Evolutionary conservation across 805 yeast species (phyloP).

Genomic region (Candida glaebosa): DNA sequence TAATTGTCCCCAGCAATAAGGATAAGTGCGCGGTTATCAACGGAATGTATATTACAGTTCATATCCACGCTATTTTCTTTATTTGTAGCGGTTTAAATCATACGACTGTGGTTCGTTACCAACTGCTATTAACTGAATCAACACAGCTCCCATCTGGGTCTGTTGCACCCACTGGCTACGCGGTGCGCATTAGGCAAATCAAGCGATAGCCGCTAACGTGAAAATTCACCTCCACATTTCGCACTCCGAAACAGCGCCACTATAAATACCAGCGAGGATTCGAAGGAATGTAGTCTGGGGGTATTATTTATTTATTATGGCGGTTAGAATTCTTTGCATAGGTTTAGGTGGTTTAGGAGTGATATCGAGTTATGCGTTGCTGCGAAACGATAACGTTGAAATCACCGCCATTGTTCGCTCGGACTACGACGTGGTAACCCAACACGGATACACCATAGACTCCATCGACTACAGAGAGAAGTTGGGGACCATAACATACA

Average conservation of each 20-base stretch:
- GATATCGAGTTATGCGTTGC: constrained; percentile 27
- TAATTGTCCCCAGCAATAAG: not conserved
- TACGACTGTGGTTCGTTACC: too few relatives aligned
- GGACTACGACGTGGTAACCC: constrained; percentile 23
- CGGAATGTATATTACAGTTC: too few relatives aligned
- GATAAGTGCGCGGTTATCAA: too few relatives aligned
- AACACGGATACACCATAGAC: constrained; percentile 26
- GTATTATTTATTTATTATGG: too few relatives aligned
- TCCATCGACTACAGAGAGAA: constrained; percentile 25
- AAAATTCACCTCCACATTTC: not conserved
- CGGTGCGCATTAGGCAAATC: not conserved
- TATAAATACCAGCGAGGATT: too few relatives aligned
- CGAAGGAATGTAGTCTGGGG: too few relatives aligned
- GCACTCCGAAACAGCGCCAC: too few relatives aligned
- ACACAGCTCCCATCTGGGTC: too few relatives aligned
- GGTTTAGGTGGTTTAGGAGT: constrained; percentile 40
- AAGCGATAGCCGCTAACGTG: not conserved
- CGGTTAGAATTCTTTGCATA: constrained; percentile 21
- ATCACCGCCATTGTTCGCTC: constrained; percentile 32
- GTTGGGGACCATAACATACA: constrained; percentile 17
- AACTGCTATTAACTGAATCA: too few relatives aligned
- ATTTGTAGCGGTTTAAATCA: too few relatives aligned
- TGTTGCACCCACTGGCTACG: too few relatives aligned
- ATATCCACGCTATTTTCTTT: too few relatives aligned
- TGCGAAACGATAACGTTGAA: constrained; percentile 21